Percentiles rank a stretch among this genome's conserved stretches.
Evolutionary conservation across 2,329 filamentous ascomycete species (phyloP).

Genomic region (Anthostomella pinea): DNA sequence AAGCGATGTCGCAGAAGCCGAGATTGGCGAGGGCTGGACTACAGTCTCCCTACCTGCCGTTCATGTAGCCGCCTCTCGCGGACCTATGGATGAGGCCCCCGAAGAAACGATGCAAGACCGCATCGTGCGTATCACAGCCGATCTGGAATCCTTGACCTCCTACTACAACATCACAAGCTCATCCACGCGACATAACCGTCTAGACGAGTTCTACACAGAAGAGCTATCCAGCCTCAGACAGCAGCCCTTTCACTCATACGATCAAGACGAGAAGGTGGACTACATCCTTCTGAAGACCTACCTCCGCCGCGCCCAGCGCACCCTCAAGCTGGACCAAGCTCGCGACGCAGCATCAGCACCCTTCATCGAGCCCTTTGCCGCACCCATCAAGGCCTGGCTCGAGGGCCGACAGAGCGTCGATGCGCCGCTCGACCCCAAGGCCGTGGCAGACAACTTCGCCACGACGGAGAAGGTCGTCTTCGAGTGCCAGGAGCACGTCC

Average conservation of each 20-base stretch:
- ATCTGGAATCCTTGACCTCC: conserved; percentile 43
- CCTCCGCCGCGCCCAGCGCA: conserved; percentile 34
- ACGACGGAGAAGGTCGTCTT: conserved; percentile 32
- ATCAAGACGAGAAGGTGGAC: conserved; percentile 47
- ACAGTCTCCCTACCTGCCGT: too few species aligned
- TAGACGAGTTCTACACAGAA: conserved; percentile 39
- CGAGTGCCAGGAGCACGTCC: conserved; percentile 34
- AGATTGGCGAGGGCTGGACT: too few species aligned
- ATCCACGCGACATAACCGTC: conserved; percentile 34
- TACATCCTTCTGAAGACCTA: conserved; percentile 49
- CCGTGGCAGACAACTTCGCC: conserved; percentile 41
- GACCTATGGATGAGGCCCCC: too few species aligned
- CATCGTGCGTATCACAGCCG: conserved; percentile 42
- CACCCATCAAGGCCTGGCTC: conserved; percentile 41
- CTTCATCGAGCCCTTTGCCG: conserved; percentile 44
- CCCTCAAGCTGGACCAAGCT: conserved; percentile 38
- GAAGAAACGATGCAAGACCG: conserved; percentile 33
- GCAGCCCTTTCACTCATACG: conserved; percentile 34
- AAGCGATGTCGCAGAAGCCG: too few species aligned
- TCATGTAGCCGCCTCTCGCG: too few species aligned
- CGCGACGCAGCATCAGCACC: conserved; percentile 36
- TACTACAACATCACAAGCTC: conserved; percentile 51
- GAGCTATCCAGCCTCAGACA: conserved; percentile 39
- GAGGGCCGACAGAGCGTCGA: conserved; percentile 46
- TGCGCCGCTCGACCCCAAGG: conserved; percentile 41